Conservation (phyloP, 306 rosid genomes). For the Begonia peltatifolia region DNA sequence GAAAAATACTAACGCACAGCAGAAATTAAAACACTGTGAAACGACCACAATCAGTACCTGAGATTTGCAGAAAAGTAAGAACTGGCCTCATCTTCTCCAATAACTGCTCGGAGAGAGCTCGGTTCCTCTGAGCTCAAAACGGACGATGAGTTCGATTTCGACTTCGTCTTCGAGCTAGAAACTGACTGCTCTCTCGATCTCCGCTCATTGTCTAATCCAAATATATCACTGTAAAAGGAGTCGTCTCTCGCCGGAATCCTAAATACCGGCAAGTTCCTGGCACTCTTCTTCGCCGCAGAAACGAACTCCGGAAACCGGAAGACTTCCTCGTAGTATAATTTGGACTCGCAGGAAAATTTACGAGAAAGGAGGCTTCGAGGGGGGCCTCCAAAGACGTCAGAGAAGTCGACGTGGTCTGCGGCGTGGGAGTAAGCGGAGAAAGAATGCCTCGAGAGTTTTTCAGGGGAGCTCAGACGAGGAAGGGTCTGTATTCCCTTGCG, state of each 20-base stretch:
- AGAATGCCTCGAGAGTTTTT: conserved; percentile 17
- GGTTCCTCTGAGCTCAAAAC: conserved; percentile 80
- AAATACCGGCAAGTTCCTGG: conserved; percentile 45
- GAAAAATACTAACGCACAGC: too few species aligned
- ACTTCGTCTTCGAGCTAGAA: conserved; percentile 39
- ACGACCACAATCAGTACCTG: conserved; percentile 33
- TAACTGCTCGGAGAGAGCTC: conserved; percentile 52
- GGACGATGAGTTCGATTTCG: conserved; percentile 65
- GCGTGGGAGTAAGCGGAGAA: conserved; percentile 16
- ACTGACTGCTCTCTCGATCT: conserved; percentile 62
- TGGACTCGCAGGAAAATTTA: conserved; percentile 19
- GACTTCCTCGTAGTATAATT: conserved; percentile 38
- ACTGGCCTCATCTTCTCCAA: conserved; percentile 58
- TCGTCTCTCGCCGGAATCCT: conserved; percentile 46
- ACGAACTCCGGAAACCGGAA: conserved; percentile 31
- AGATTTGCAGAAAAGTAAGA: conserved; percentile 58
- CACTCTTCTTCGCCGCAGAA: conserved; percentile 15
- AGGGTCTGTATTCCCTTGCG: conserved; percentile 31
- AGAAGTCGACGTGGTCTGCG: conserved; percentile 37
- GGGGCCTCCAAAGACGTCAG: conserved; percentile 86
- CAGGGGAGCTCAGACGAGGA: conserved; percentile 41
- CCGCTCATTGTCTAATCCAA: conserved; percentile 62
- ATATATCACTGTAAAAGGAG: conserved; percentile 57
- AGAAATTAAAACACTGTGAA: neutral
- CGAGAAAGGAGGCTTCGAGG: conserved; percentile 55